Base-by-base conservation (phyloP, 2,329 filamentous ascomycete genomes). In the Alternaria novae-zelandiae region DNA sequence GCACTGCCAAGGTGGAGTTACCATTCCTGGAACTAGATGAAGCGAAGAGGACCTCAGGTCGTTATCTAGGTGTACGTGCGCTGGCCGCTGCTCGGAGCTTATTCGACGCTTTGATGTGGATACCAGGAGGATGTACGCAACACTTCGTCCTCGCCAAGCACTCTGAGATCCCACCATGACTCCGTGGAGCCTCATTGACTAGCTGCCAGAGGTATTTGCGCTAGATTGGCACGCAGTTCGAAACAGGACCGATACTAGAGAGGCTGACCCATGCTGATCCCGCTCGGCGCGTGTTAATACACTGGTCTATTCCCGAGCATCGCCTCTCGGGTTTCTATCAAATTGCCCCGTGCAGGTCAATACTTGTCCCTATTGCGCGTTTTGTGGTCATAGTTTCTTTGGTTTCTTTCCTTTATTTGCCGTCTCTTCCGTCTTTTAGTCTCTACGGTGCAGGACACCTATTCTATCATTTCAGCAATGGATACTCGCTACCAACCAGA, bases 371-470 rank as follows among this genome's bases (percentile, higher is more conserved):
- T 62, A 57, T 61, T 54, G 43, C 57, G 41, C 59, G 43, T 64
- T 67, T 60, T 68, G 61, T 61, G 63, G 64, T 66, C 64, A 44
- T 62, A 51, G 54, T 60, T 50, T 58, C 49, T 17, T 64, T 61
- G 20, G 30, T 36, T 53, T 53, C 17, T 41, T 53, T 56, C 32
- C 63, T 61, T 67, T 66, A 61, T 63, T 59, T 67, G 57, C 65
- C 62, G 64, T 64, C 56, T 21, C 47, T 65, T 59, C 66, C 67
- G 36, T 68, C 71, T 53, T 36, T 68, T 69, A 64, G 28, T 62
- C 59, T 45, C 67, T 57, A 64, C 65, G 71, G 75, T 78, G 74
- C 75, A 75, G 74, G 74, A 54, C 75, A 77, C 73, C 74, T 61
- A 65, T 66, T 59, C 63, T 57, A 25, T 65, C 49, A 68, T 56